These are phyloP conservation scores for Suhomyces anneliseae DNA, from an alignment of 1,139 yeast genomes.

Conservation along the genomic window DNA sequence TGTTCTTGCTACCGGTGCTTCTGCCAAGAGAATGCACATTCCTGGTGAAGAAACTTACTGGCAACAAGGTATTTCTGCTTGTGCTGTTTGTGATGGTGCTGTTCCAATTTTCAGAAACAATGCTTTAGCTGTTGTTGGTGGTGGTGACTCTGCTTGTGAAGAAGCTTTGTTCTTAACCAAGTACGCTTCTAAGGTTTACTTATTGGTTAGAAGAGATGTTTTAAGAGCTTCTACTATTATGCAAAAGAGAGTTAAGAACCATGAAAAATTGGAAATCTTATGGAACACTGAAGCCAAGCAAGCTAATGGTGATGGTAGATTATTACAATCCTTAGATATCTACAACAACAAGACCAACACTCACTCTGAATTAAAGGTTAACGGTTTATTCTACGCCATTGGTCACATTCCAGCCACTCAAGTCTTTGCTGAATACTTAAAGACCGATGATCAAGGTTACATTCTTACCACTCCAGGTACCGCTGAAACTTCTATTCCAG, in stretches of 20 bases:
- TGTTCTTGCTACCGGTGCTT: constrained; percentile 94
- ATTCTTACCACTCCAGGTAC: constrained; percentile 87
- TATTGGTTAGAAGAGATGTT: constrained; percentile 90
- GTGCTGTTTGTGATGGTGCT: constrained; percentile 99
- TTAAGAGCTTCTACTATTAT: constrained; percentile 93
- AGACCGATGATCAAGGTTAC: constrained; percentile 86
- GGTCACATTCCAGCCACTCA: constrained; percentile 96
- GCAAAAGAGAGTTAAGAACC: constrained; percentile 85
- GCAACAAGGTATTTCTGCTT: constrained; percentile 98
- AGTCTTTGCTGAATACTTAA: constrained; percentile 73
- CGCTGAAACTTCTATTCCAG: constrained; percentile 80
- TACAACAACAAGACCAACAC: constrained; percentile 74
- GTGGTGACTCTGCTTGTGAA: constrained; percentile 99
- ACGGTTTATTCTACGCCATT: constrained; percentile 95
- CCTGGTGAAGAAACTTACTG: constrained; percentile 98
- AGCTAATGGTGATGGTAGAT: constrained; percentile 91
- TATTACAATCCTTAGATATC: constrained; percentile 58
- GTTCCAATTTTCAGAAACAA: constrained; percentile 97
- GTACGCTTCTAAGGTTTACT: constrained; percentile 91
- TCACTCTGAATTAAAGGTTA: constrained; percentile 67
- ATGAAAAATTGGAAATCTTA: constrained; percentile 86
- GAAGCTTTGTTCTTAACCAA: constrained; percentile 96
- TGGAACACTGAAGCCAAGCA: constrained; percentile 84
- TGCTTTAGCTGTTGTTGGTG: constrained; percentile 96
- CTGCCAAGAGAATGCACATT: constrained; percentile 87